Percentiles rank a stretch among this genome's conserved stretches.
phyloP scores from a whole-genome alignment of 768 basidiomycete genomes.

The Pulveroboletus sp. region DNA sequence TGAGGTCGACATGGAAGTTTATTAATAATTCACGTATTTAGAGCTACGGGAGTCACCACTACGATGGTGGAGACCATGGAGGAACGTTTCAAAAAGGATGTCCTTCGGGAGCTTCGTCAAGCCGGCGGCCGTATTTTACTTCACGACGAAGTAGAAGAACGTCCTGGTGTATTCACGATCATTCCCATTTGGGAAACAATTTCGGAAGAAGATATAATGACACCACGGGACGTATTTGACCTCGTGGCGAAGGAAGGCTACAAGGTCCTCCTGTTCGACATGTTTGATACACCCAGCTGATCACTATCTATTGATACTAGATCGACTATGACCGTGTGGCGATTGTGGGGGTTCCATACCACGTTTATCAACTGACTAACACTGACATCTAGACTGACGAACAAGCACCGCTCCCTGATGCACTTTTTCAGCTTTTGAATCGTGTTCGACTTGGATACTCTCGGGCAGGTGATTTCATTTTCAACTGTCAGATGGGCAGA shows the following conservation, averaged over 20 bases:
- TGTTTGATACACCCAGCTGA: slow-evolving; percentile 3
- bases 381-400: slow-evolving; percentile 78
- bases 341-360: slow-evolving; percentile 48
- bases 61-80: slow-evolving; percentile 91
- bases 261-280: slow-evolving; percentile 34
- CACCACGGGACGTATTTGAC: slow-evolving; percentile 77
- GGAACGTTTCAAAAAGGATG: slow-evolving; percentile 77
- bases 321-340: slow-evolving; percentile 87
- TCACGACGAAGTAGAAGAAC: slow-evolving; percentile 94
- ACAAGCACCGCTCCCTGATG: slow-evolving; percentile 89
- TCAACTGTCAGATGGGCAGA: slow-evolving; percentile 97
- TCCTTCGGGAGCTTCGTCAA: slow-evolving; percentile 72
- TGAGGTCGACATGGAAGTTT: not conserved
- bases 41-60: slow-evolving; percentile 92
- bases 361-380: slow-evolving; percentile 1
- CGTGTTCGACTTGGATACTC: slow-evolving; percentile 59
- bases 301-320: slow-evolving; percentile 30
- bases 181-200: slow-evolving; percentile 95
- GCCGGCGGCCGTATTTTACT: slow-evolving; percentile 76
- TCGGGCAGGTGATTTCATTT: slow-evolving; percentile 72
- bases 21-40: slow-evolving; percentile 25
- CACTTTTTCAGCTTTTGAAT: slow-evolving; percentile 72
- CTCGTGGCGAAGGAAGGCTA: slow-evolving; percentile 74
- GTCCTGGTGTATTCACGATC: slow-evolving; percentile 84
- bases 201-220: slow-evolving; percentile 76